phyloP scores from a whole-genome alignment of 805 yeast species.

The Priceomyces castillae region DNA sequence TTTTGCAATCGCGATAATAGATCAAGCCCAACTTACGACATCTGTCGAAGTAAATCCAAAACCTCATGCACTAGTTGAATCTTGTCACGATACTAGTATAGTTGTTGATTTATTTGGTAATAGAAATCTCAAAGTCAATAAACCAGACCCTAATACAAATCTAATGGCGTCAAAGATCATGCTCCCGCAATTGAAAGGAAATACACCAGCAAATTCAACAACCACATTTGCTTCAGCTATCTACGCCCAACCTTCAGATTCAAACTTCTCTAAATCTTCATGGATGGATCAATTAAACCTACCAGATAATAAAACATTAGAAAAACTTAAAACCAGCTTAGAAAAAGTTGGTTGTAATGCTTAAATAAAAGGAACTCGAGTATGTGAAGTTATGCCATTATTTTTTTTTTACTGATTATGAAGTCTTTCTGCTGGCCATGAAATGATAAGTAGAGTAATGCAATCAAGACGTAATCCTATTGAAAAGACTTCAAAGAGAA shows the following conservation, averaged over 20 bases:
- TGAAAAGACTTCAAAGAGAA: no score
- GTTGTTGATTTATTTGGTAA: conserved; percentile 6
- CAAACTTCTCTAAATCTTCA: neutral
- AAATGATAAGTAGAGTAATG: no score
- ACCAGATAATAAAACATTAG: neutral
- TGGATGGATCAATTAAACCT: neutral
- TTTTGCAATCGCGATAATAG: conserved; percentile 8
- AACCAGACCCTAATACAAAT: conserved; percentile 14
- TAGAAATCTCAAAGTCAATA: conserved; percentile 4
- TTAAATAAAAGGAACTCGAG: no score
- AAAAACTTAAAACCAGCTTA: no score
- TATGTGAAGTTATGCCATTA: no score
- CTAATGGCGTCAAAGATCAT: conserved; percentile 8
- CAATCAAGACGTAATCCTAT: no score
- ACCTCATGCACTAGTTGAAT: neutral
- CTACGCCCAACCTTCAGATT: neutral
- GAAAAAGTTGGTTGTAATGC: neutral
- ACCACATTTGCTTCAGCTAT: neutral
- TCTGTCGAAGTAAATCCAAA: neutral
- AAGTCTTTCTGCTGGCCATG: no score
- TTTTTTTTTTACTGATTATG: no score
- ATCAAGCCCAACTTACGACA: neutral
- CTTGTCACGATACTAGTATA: conserved; percentile 2
- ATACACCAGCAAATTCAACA: neutral
- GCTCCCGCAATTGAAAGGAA: conserved; percentile 11